Percentiles rank a stretch among this genome's conserved stretches.
Conservation (phyloP, 495 filamentous ascomycete genomes). For the Podospora bellae-mahoneyi region DNA sequence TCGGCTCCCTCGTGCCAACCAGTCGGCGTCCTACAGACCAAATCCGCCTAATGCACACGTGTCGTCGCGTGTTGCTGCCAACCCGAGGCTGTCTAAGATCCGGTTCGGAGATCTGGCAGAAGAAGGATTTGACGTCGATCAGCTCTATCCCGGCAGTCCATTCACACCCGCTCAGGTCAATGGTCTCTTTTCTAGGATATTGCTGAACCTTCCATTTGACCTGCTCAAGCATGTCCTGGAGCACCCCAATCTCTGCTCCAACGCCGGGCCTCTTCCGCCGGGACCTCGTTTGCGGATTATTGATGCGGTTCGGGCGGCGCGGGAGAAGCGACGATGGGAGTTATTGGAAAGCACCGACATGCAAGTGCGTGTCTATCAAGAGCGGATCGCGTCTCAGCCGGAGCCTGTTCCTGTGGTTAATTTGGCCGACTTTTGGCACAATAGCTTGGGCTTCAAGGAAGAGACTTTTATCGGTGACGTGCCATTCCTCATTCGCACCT, state of each 20-base stretch:
- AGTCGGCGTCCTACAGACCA: background rate
- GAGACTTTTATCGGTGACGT: slow-evolving; percentile 33
- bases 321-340: slow-evolving; percentile 49
- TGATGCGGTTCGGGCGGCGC: slow-evolving; percentile 54
- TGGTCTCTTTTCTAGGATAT: slow-evolving; percentile 54
- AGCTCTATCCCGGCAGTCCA: background rate
- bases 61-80: slow-evolving; percentile 29
- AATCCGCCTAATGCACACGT: slow-evolving; percentile 27
- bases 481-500: slow-evolving; percentile 31
- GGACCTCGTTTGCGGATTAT: slow-evolving; percentile 45
- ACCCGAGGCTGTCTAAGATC: slow-evolving; percentile 57
- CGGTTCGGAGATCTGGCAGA: slow-evolving; percentile 61
- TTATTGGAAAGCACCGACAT: slow-evolving; percentile 34
- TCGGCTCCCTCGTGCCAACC: slow-evolving; percentile 29
- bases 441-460: slow-evolving; percentile 46
- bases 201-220: slow-evolving; percentile 62
- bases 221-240: slow-evolving; percentile 56
- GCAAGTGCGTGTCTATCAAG: slow-evolving; percentile 22
- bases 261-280: slow-evolving; percentile 44
- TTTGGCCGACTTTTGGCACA: slow-evolving; percentile 28
- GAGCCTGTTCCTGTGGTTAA: slow-evolving; percentile 20
- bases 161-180: background rate
- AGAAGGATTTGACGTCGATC: slow-evolving; percentile 16
- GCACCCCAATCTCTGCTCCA: slow-evolving; percentile 43
- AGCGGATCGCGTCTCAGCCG: slow-evolving; percentile 20